Evolutionary conservation across 129 eudicot genomes (phyloP).

Genomic region (Escallonia rubra): DNA sequence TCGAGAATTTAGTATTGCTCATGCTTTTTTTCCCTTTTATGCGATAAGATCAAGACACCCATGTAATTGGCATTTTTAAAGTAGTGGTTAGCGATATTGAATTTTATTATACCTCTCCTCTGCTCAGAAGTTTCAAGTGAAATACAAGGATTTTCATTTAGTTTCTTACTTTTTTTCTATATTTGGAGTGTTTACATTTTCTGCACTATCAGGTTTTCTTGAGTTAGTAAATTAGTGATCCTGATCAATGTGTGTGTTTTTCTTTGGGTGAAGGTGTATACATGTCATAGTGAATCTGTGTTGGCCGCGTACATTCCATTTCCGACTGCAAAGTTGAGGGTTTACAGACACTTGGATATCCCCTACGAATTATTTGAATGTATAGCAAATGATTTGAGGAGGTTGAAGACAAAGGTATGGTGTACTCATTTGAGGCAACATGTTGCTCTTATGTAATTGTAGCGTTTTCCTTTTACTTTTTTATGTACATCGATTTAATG

Average conservation of each 20-base stretch:
- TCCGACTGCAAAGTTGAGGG: constrained; percentile 40
- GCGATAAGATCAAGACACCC: too few relatives aligned
- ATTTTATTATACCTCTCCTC: not conserved
- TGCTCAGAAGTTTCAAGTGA: too few relatives aligned
- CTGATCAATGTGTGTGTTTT: constrained; percentile 4
- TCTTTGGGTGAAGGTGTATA: constrained; percentile 59
- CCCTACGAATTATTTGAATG: constrained; percentile 11
- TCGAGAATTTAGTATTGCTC: too few relatives aligned
- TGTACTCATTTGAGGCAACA: too few relatives aligned
- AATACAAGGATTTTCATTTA: too few relatives aligned
- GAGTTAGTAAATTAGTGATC: not conserved
- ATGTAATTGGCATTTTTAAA: not conserved
- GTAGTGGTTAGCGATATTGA: not conserved
- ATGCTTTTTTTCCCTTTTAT: too few relatives aligned
- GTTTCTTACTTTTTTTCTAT: too few relatives aligned
- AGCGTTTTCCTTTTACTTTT: too few relatives aligned
- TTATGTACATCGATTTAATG: too few relatives aligned
- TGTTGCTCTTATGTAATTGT: too few relatives aligned
- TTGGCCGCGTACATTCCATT: constrained; percentile 47
- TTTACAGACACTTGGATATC: constrained; percentile 34
- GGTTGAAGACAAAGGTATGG: constrained; percentile 46
- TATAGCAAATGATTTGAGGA: constrained; percentile 17
- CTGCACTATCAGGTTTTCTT: not conserved
- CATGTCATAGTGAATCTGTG: constrained; percentile 61
- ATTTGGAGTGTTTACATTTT: too few relatives aligned